Base-by-base conservation (phyloP, 805 yeast genomes). In the Starmerella lactis-condensi region DNA sequence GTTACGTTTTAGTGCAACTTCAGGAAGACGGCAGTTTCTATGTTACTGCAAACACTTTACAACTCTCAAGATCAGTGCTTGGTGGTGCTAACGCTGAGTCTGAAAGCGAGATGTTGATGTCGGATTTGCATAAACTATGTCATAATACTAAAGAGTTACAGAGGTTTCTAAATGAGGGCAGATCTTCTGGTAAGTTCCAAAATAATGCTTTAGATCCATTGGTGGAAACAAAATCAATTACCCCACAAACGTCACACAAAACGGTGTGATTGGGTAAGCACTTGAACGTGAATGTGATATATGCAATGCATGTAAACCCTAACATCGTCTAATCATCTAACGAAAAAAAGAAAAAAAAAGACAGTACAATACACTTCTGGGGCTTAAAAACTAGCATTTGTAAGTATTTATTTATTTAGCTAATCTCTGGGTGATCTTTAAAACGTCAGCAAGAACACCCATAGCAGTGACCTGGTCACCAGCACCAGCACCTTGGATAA, bases 401-500 rank as follows among this genome's bases (percentile, higher is more conserved):
- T n/a, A n/a, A n/a, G n/a, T n/a, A n/a, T n/a, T n/a, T n/a, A n/a
- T n/a, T 21, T 8, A 4, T 25, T 35, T 31, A 16, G 29, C 37
- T 6, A 39, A 30, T n/a, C 43, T 29, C 33, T 83, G 82, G 26
- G 91, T 93, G 45, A 81, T 73, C 64, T 81, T 89, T 52, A 89
- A 67, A 22, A 78, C 73, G 53, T 89, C 99, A 32, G 91, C 93
- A 43, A 89, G 66, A 26, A 89, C 95, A 57, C 98, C 99, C 46
- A 75, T 73, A 37, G 78, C 77, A 20, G 77, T 71, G 28, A 72
- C 78, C 12, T 60, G 76, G 28, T 72, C 73, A 50, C 91, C 89
- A 46, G 93, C 69, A 46, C 64, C 99, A 20, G 99, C 98, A 58
- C 99, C 99, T 65, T 89, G 98, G 47, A 89, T 67, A 40, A 89